Conservation (phyloP, 129 eudicot genomes). For the Lactuca sativa region DNA sequence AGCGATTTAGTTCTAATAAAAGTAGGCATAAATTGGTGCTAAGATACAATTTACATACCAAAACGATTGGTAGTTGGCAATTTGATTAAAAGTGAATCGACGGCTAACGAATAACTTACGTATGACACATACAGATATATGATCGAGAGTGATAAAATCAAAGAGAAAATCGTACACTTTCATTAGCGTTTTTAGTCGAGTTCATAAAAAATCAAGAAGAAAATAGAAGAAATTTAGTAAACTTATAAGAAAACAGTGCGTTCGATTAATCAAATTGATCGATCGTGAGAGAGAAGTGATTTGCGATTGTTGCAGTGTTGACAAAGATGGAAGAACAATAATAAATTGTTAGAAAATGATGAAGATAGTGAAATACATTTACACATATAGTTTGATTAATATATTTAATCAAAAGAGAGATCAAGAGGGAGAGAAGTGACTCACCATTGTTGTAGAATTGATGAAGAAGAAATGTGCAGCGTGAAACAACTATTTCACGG, state of each 20-base stretch:
- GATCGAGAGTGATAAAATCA: not conserved
- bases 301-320: conserved; percentile 25
- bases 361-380: no score
- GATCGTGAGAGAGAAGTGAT: conserved; percentile 3
- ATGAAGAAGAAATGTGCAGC: conserved; percentile 13
- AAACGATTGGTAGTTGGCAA: not conserved
- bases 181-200: not conserved
- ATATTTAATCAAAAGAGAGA: not conserved
- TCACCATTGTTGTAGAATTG: conserved; percentile 32
- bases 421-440: conserved; percentile 3
- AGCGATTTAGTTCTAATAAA: not conserved
- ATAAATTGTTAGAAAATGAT: no score
- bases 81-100: not conserved
- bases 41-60: not conserved
- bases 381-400: no score
- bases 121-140: no score
- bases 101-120: no score
- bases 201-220: not conserved
- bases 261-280: not conserved
- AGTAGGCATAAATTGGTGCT: not conserved
- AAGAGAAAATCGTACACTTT: not conserved
- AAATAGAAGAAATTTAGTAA: not conserved
- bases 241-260: not conserved
- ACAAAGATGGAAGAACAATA: not conserved
- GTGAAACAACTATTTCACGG: conserved; percentile 23